A percentile compares a stretch with the other conserved stretches of the same genome.
phyloP scores from a whole-genome alignment of 2,329 filamentous ascomycete species.

The Falciphora oryzae region DNA sequence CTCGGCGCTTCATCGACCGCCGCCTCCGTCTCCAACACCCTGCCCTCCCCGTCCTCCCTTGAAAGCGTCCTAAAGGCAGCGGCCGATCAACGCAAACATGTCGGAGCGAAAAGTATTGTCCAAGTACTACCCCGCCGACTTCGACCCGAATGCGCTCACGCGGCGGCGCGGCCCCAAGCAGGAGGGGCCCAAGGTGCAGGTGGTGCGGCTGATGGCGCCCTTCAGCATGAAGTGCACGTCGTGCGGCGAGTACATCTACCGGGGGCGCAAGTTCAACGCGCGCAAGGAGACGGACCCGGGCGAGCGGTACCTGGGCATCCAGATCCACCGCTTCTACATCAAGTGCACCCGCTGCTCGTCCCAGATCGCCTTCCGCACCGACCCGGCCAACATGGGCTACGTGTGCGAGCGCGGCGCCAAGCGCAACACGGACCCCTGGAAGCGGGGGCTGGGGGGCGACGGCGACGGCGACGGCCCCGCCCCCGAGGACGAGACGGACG shows the following conservation, averaged over 20 bases:
- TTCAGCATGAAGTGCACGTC: slow-evolving; percentile 68
- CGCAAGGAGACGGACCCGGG: slow-evolving; percentile 85
- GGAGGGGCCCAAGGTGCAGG: slow-evolving; percentile 73
- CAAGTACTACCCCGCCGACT: slow-evolving; percentile 57
- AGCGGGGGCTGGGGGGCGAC: slow-evolving; percentile 47
- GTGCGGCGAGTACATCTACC: slow-evolving; percentile 26
- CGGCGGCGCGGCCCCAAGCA: slow-evolving; percentile 54
- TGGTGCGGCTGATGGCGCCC: slow-evolving; percentile 84
- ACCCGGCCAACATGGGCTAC: slow-evolving; percentile 89
- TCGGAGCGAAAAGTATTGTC: slow-evolving; percentile 38
- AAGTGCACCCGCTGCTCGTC: slow-evolving; percentile 79
- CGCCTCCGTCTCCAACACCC: too few relatives aligned
- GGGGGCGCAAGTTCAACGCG: slow-evolving; percentile 88
- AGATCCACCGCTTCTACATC: slow-evolving; percentile 87
- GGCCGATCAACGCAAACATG: slow-evolving; percentile 23
- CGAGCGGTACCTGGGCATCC: slow-evolving; percentile 82
- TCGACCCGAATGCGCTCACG: slow-evolving; percentile 78
- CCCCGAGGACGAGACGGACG: slow-evolving; percentile 66
- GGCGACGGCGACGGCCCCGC: slow-evolving; percentile 36
- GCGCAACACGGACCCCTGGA: slow-evolving; percentile 91
- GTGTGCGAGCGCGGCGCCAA: slow-evolving; percentile 72
- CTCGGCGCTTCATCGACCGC: too few relatives aligned
- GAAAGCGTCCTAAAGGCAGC: background rate
- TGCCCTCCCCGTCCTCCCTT: too few relatives aligned
- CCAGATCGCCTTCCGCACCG: slow-evolving; percentile 90